Evolutionary conservation across 495 filamentous ascomycete genomes (phyloP), one percentile per base, ranked within the genome.

Genomic region (Aspergillus bridgeri): DNA sequence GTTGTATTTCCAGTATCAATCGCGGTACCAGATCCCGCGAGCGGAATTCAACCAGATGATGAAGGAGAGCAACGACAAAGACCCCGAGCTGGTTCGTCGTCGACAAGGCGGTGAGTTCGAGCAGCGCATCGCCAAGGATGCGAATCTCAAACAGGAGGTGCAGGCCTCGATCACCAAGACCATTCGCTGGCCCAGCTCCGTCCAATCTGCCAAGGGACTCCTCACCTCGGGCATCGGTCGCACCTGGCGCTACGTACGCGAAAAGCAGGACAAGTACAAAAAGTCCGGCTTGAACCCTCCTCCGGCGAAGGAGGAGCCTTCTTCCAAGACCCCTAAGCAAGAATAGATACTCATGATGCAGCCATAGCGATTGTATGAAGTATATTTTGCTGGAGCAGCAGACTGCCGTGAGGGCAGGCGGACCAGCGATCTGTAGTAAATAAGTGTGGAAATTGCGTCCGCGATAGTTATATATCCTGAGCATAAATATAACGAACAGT

Each of bases 1-100:
- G 61, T 71, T 98, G 3, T 98, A 98, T 73, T 95, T 94, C 72
- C 85, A 90, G 63, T 98, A 96, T 64, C 94, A 97, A 71, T 81
- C 86, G 60, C 92, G 95, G 65, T 96, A 88, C 62, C 80, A 81
- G 33, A 95, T 98, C 33, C 92, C 94, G 1, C 86, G 83, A 22
- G 76, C 78, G 2, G 90, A 96, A 43, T 98, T 96, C 71, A 71
- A 89, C 58, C 83, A 88, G 67, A 92, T 98, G 88, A 84, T 97
- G 68, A 83, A 89, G 57, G 81, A 84, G 50, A 83, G 74, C 49
- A 75, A 66, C 47, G 79, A 84, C 54, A 86, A 90, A 56, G 87
- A 92, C 58, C 76, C 82, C 6, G 77, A 77, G 3, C 70, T 86
- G 7, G 81, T 95, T 60, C 86, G 85, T 56, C 83, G 88, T 38